Conservation (phyloP, 2,329 filamentous ascomycete species). For the Monilinia vaccinii-corymbosi region DNA sequence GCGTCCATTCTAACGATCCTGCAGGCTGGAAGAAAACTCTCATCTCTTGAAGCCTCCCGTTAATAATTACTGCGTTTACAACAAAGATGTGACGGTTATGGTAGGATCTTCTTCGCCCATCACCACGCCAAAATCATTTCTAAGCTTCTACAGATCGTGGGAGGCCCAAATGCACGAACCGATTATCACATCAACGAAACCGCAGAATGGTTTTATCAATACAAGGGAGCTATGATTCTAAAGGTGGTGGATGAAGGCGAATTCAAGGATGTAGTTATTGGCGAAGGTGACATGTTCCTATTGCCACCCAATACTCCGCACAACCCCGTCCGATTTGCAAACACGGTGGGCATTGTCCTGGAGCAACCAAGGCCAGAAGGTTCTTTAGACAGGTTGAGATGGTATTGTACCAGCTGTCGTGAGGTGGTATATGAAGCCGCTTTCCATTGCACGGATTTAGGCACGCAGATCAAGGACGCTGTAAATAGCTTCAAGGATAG, state of each 20-base stretch:
- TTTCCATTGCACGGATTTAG: constrained; percentile 84
- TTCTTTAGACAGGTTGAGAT: constrained; percentile 70
- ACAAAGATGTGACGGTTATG: constrained; percentile 76
- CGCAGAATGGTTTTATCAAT: constrained; percentile 96
- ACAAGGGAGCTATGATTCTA: constrained; percentile 86
- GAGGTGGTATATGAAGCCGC: constrained; percentile 73
- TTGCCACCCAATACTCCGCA: constrained; percentile 92
- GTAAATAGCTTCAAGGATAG: constrained; percentile 73
- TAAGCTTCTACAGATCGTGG: constrained; percentile 59
- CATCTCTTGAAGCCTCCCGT: constrained; percentile 79
- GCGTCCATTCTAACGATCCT: constrained; percentile 1
- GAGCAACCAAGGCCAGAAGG: constrained; percentile 70
- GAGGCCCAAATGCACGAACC: constrained; percentile 88
- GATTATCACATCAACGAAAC: constrained; percentile 98
- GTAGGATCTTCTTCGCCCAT: constrained; percentile 31
- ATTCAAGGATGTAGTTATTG: constrained; percentile 81
- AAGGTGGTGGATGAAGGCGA: constrained; percentile 69
- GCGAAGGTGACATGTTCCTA: constrained; percentile 89
- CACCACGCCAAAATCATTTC: neutral
- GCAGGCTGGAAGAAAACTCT: constrained; percentile 84
- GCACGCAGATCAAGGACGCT: constrained; percentile 87
- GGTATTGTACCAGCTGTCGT: constrained; percentile 73
- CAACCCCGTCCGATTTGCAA: constrained; percentile 85
- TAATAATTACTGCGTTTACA: constrained; percentile 97
- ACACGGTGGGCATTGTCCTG: constrained; percentile 89